Conservation (phyloP, 345 rosid species). For the Isatis tinctoria region DNA sequence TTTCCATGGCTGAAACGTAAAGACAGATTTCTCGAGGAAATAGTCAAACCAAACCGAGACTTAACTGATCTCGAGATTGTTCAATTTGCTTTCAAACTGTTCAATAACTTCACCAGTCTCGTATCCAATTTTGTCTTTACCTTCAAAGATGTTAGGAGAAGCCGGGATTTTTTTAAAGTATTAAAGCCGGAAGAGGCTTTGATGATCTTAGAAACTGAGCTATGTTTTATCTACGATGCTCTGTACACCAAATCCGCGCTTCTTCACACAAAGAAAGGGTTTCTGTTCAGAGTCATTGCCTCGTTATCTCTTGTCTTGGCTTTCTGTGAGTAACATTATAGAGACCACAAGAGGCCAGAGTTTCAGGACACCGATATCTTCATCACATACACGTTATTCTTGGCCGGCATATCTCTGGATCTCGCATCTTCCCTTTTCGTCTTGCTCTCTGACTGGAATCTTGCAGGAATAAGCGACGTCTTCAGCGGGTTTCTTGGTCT, state of each 20-base stretch:
- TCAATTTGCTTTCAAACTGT: background rate
- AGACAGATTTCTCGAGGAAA: background rate
- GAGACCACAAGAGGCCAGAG: background rate
- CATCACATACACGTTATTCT: too few relatives aligned
- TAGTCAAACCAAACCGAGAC: background rate
- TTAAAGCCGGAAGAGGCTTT: slow-evolving; percentile 16
- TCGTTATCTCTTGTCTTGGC: background rate
- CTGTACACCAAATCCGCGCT: slow-evolving; percentile 21
- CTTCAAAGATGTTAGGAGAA: slow-evolving; percentile 6
- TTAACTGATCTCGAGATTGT: background rate
- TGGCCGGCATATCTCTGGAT: too few relatives aligned
- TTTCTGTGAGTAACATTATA: background rate
- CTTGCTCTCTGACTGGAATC: too few relatives aligned
- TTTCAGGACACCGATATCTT: background rate
- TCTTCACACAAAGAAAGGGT: background rate
- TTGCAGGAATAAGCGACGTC: too few relatives aligned
- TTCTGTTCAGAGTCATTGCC: background rate
- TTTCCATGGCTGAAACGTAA: background rate
- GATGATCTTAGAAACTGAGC: slow-evolving; percentile 26
- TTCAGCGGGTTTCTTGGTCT: too few relatives aligned
- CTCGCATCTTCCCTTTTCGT: too few relatives aligned
- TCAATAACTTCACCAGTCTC: background rate
- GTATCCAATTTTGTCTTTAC: background rate
- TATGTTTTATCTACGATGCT: slow-evolving; percentile 33
- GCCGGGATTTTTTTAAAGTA: background rate